Conservation (phyloP, 2,329 filamentous ascomycete genomes). For the Aspergillus sp. region DNA sequence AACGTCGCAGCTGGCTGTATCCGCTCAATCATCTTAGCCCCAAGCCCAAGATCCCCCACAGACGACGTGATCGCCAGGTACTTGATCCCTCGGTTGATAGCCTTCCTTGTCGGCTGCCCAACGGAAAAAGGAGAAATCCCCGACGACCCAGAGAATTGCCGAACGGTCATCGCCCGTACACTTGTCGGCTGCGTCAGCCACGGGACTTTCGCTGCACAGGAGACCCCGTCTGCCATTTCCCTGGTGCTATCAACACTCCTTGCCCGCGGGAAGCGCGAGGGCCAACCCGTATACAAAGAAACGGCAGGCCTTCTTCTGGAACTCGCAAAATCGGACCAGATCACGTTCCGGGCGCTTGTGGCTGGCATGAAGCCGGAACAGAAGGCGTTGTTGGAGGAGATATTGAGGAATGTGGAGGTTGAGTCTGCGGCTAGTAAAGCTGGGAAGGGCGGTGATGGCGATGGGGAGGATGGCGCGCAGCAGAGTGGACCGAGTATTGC, state of each 20-base stretch:
- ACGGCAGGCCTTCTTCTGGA: constrained; percentile 71
- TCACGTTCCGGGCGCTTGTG: constrained; percentile 66
- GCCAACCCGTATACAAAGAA: constrained; percentile 54
- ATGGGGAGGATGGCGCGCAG: constrained; percentile 43
- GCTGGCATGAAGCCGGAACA: constrained; percentile 61
- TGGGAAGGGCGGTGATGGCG: constrained; percentile 36
- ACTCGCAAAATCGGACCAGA: constrained; percentile 66
- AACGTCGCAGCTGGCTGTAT: constrained; percentile 88
- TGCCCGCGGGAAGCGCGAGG: constrained; percentile 59
- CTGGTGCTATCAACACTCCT: constrained; percentile 72
- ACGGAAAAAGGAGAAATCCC: constrained; percentile 52
- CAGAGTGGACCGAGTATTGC: constrained; percentile 69
- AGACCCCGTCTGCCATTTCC: constrained; percentile 52
- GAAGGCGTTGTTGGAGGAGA: constrained; percentile 69
- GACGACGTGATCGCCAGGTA: constrained; percentile 67
- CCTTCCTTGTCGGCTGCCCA: constrained; percentile 54
- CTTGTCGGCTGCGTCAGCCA: constrained; percentile 62
- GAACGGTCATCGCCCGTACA: constrained; percentile 62
- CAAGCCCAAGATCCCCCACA: constrained; percentile 49
- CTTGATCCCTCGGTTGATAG: constrained; percentile 65
- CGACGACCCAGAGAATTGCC: constrained; percentile 65
- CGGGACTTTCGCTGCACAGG: constrained; percentile 22
- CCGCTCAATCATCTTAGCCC: constrained; percentile 69
- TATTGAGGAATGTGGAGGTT: constrained; percentile 58
- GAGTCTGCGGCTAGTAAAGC: constrained; percentile 23